Base-by-base conservation (phyloP, 2,329 filamentous ascomycete genomes). In the Ophiostoma himal-ulmi region DNA sequence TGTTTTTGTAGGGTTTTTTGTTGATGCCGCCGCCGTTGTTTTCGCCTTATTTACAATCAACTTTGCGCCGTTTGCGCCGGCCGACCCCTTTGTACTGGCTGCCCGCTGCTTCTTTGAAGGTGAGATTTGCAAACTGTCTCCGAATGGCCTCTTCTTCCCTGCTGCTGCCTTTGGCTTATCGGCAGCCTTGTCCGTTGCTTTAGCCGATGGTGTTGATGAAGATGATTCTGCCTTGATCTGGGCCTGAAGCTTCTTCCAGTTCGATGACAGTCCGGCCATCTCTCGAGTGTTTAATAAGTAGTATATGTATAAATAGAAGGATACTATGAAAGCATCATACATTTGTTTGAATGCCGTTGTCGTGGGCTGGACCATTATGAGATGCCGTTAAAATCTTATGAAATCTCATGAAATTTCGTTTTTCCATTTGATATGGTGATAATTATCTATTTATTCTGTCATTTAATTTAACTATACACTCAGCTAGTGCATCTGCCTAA, bases 201-300 rank as follows among this genome's bases (percentile, higher is more conserved):
- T 41, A 30, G 39, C 39, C 11, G 39, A 20, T 14, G 54, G 39
- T 75, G n/a, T 78, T 72, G 17, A 30, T 62, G 37, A 66, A 37
- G 81, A 78, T 71, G 81, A 78, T 71, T 84, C 82, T 57, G 82
- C 77, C 76, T 85, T 83, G 75, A 88, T 80, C 75, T 84, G 85
- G 74, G 86, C 85, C 80, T 93, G 90, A 70, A 94, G 83, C 80
- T 86, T 90, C 80, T 92, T 93, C 91, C 91, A 94, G 78, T 94
- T 94, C 69, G 86, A 88, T 14, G 88, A 90, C 44, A 89, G 79
- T 52, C 78, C 78, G 52, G 81, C 79, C 82, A 84, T 84, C 57
- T 36, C 37, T 13, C 37, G 60, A 65, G 36, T 36, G 34, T 30
- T 17, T 64, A 4, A 6, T n/a, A n/a, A n/a, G n/a, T n/a, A n/a